Conservation (phyloP, 2,329 filamentous ascomycete genomes). For the Botryosphaeria dothidea region DNA sequence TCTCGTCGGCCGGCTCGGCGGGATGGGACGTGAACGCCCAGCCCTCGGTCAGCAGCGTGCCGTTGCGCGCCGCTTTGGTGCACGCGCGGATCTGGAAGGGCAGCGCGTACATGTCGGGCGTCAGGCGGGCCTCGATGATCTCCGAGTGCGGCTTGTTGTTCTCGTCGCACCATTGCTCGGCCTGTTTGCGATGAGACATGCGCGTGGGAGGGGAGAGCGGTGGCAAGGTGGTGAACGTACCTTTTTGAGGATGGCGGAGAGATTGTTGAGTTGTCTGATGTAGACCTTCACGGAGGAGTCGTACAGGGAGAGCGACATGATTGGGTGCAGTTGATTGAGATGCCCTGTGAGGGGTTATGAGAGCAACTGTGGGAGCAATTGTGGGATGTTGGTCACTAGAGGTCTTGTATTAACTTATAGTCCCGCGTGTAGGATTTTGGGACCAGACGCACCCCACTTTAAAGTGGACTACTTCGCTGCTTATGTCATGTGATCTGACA, state of each 20-base stretch:
- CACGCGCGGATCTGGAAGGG: constrained; percentile 51
- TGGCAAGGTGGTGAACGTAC: constrained; percentile 39
- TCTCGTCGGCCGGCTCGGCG: constrained; percentile 46
- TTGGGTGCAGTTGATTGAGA: no score
- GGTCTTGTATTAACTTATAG: no score
- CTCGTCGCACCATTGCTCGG: constrained; percentile 4
- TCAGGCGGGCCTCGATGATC: constrained; percentile 45
- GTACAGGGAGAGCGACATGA: constrained; percentile 31
- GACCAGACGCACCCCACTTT: no score
- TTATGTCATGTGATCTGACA: no score
- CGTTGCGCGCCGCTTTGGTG: constrained; percentile 43
- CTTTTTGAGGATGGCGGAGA: constrained; percentile 47
- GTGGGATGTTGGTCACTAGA: no score
- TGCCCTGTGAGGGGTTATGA: no score
- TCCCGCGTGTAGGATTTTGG: no score
- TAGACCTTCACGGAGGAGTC: constrained; percentile 44
- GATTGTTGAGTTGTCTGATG: constrained; percentile 45
- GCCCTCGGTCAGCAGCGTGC: constrained; percentile 39
- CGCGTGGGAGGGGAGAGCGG: no score
- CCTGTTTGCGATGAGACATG: no score
- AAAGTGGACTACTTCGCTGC: no score
- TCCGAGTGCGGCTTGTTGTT: constrained; percentile 27
- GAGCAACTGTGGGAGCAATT: no score
- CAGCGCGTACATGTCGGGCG: constrained; percentile 53
- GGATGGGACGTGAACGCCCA: constrained; percentile 25